These are phyloP conservation scores for Zymoseptoria pseudotritici DNA, from an alignment of 2,329 filamentous ascomycete genomes.

Conservation along the genomic window DNA sequence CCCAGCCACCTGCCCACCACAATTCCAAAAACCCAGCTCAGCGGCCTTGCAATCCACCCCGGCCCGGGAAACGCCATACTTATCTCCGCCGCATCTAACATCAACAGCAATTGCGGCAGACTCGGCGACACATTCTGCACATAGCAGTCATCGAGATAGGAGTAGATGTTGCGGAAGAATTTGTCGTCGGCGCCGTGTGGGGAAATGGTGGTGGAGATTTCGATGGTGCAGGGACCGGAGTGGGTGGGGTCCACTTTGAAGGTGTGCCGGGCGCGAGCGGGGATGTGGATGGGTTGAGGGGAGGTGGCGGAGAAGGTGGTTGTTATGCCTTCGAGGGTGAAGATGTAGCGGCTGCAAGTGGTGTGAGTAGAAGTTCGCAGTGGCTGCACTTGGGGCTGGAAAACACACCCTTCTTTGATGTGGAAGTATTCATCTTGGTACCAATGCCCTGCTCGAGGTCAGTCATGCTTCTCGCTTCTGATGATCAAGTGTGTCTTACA, in stretches of 20 bases:
- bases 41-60: slow-evolving; percentile 15
- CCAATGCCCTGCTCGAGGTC: slow-evolving; percentile 19
- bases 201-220: slow-evolving; percentile 18
- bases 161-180: slow-evolving; percentile 27
- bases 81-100: slow-evolving; percentile 24
- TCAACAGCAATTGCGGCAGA: slow-evolving; percentile 23
- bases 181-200: slow-evolving; percentile 18
- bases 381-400: no score
- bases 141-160: slow-evolving; percentile 26
- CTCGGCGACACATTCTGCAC: slow-evolving; percentile 16
- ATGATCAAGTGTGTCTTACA: slow-evolving; percentile 2
- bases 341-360: slow-evolving; percentile 19
- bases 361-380: no score
- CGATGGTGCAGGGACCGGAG: slow-evolving; percentile 21
- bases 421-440: slow-evolving; percentile 25
- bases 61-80: slow-evolving; percentile 25
- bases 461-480: not conserved
- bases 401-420: slow-evolving; percentile 22
- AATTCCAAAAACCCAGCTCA: slow-evolving; percentile 21
- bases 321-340: slow-evolving; percentile 23
- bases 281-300: slow-evolving; percentile 20
- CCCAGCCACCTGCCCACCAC: slow-evolving; percentile 22
- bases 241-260: slow-evolving; percentile 23
- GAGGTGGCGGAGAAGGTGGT: slow-evolving; percentile 17
- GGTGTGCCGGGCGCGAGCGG: slow-evolving; percentile 20